Conservation (phyloP, 2,329 filamentous ascomycete genomes). For the Polychaeton citri region DNA sequence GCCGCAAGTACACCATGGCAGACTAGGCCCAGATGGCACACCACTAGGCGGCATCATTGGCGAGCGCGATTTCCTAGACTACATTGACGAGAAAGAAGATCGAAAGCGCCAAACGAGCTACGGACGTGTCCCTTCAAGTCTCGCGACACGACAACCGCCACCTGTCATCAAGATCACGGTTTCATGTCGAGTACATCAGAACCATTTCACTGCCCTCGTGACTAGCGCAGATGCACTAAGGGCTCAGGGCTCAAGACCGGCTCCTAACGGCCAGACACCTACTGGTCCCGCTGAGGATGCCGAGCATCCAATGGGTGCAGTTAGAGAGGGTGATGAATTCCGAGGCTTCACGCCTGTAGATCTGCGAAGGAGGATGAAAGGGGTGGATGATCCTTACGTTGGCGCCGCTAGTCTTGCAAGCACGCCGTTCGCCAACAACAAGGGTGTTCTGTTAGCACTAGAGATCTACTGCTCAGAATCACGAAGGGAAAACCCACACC, state of each 20-base stretch:
- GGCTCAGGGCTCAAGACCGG: background rate
- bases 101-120: slow-evolving; percentile 3
- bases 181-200: slow-evolving; percentile 15
- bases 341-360: slow-evolving; percentile 16
- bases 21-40: background rate
- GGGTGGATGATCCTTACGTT: slow-evolving; percentile 11
- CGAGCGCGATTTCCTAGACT: slow-evolving; percentile 7
- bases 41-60: slow-evolving; percentile 1
- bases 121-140: slow-evolving; percentile 8
- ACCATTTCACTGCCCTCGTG: slow-evolving; percentile 16
- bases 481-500: background rate
- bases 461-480: slow-evolving; percentile 8
- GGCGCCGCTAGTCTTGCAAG: slow-evolving; percentile 14
- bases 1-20: background rate
- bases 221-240: background rate
- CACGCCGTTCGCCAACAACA: slow-evolving; percentile 9
- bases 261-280: background rate
- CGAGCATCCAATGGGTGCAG: slow-evolving; percentile 4
- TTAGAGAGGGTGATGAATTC: slow-evolving; percentile 14
- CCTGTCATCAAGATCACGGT: slow-evolving; percentile 16
- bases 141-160: slow-evolving; percentile 2
- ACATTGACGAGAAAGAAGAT: slow-evolving; percentile 2
- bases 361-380: slow-evolving; percentile 10
- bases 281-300: background rate
- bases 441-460: slow-evolving; percentile 8